Conservation (phyloP, 2,329 filamentous ascomycete species). For the Ophiostoma sp. region DNA sequence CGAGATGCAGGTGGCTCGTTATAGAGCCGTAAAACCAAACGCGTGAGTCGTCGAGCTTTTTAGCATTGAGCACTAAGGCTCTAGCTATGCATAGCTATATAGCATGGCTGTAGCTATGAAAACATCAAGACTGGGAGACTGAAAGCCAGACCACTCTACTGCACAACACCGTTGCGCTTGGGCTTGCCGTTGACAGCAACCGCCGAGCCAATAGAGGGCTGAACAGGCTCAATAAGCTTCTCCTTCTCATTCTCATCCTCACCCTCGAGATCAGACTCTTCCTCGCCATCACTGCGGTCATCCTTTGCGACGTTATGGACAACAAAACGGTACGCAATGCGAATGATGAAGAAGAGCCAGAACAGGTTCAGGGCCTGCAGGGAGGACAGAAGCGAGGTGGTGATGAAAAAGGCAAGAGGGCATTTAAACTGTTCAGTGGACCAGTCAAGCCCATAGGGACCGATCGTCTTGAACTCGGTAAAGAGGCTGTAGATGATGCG, state of each 20-base stretch:
- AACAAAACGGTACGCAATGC: slow-evolving; percentile 68
- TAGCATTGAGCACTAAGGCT: neutral
- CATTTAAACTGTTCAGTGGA: slow-evolving; percentile 73
- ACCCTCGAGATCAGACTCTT: slow-evolving; percentile 57
- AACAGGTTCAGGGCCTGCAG: slow-evolving; percentile 74
- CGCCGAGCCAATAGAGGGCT: neutral
- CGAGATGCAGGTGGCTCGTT: slow-evolving; percentile 17
- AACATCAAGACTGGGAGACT: neutral
- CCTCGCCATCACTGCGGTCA: slow-evolving; percentile 65
- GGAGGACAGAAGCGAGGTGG: slow-evolving; percentile 56
- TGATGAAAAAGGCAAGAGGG: slow-evolving; percentile 62
- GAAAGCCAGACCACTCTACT: neutral
- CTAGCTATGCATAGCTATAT: neutral
- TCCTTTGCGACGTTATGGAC: slow-evolving; percentile 58
- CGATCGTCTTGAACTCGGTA: slow-evolving; percentile 68
- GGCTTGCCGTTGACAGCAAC: slow-evolving; percentile 29
- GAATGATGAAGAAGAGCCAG: slow-evolving; percentile 72
- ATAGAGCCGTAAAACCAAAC: neutral
- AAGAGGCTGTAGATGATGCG: slow-evolving; percentile 70
- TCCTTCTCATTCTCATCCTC: slow-evolving; percentile 40
- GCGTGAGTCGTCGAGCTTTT: neutral
- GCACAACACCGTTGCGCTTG: slow-evolving; percentile 18
- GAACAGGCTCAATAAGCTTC: neutral
- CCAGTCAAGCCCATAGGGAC: slow-evolving; percentile 73
- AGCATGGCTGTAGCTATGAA: neutral